Conservation (phyloP, 352 stramenopile species). For the Pythium oligandrum region DNA sequence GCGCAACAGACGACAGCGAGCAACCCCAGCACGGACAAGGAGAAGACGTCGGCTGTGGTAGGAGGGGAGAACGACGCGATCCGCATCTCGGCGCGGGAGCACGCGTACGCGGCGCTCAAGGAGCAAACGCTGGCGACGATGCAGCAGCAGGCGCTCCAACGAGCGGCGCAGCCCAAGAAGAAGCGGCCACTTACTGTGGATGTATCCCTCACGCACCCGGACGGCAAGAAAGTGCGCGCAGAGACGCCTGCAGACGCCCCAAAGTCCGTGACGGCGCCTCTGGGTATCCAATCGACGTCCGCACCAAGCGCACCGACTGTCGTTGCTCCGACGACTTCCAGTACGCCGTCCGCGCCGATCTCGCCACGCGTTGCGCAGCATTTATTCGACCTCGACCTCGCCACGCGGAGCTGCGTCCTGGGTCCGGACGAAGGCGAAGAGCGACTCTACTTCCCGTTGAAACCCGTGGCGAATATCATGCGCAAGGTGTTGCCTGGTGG, state of each 20-base stretch:
- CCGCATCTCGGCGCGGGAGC: slow-evolving; percentile 31
- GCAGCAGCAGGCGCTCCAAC: slow-evolving; percentile 23
- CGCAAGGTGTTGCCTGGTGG: slow-evolving; percentile 33
- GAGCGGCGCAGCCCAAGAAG: not conserved
- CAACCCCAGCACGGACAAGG: slow-evolving; percentile 15
- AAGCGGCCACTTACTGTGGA: not conserved
- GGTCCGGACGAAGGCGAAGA: slow-evolving; percentile 49
- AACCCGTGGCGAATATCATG: slow-evolving; percentile 76
- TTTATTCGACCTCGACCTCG: slow-evolving; percentile 64
- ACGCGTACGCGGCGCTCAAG: slow-evolving; percentile 61
- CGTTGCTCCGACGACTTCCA: not conserved
- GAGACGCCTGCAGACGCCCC: too few relatives aligned
- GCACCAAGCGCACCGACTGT: not conserved
- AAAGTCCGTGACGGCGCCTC: too few relatives aligned
- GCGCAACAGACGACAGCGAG: slow-evolving; percentile 3
- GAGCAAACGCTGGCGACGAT: slow-evolving; percentile 47
- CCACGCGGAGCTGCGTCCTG: slow-evolving; percentile 32
- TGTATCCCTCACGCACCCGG: not conserved
- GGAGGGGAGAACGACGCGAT: slow-evolving; percentile 7
- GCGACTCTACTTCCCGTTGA: slow-evolving; percentile 71
- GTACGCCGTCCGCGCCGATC: slow-evolving; percentile 18
- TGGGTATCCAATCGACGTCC: too few relatives aligned
- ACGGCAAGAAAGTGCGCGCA: too few relatives aligned
- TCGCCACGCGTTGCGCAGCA: slow-evolving; percentile 57
- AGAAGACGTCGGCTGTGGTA: slow-evolving; percentile 1